phyloP scores from a whole-genome alignment of 129 eudicot species.

The Ambrosia artemisiifolia region DNA sequence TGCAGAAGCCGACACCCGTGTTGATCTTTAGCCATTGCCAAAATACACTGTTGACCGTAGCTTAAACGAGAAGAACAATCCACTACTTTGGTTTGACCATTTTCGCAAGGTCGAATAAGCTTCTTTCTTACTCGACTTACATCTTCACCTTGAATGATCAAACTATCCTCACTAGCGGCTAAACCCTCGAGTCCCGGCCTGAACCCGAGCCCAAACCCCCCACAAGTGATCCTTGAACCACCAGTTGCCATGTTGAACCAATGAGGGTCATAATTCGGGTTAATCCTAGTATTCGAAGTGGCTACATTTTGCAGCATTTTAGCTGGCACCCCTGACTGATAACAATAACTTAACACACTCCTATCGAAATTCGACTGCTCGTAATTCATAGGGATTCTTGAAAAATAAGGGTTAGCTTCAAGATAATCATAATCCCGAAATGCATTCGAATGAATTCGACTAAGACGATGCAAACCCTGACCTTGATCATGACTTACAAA shows the following conservation, averaged over 20 bases:
- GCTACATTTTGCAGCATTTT: slow-evolving; percentile 27
- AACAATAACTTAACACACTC: slow-evolving; percentile 17
- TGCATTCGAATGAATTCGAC: slow-evolving; percentile 29
- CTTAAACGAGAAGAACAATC: slow-evolving; percentile 28
- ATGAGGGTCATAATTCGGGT: slow-evolving; percentile 22
- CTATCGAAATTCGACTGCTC: slow-evolving; percentile 25
- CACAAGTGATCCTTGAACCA: slow-evolving; percentile 32
- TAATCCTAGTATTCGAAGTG: slow-evolving; percentile 15
- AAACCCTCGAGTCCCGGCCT: slow-evolving; percentile 30
- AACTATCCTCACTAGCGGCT: slow-evolving; percentile 44
- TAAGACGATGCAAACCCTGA: slow-evolving; percentile 25
- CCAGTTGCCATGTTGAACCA: slow-evolving; percentile 26
- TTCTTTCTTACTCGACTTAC: slow-evolving; percentile 30
- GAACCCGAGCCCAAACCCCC: slow-evolving; percentile 19
- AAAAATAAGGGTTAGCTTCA: slow-evolving; percentile 26
- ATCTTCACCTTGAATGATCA: slow-evolving; percentile 60
- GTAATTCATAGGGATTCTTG: slow-evolving; percentile 29
- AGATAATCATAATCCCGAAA: slow-evolving; percentile 35
- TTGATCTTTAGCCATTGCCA: slow-evolving; percentile 73
- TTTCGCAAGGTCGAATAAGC: slow-evolving; percentile 29
- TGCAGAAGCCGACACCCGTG: slow-evolving; percentile 74
- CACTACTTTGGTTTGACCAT: slow-evolving; percentile 26
- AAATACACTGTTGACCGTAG: slow-evolving; percentile 45
- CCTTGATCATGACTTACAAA: slow-evolving; percentile 36
- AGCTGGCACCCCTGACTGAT: slow-evolving; percentile 46